phyloP scores from a whole-genome alignment of 768 basidiomycete species.

The Daedaleopsis sinensis region DNA sequence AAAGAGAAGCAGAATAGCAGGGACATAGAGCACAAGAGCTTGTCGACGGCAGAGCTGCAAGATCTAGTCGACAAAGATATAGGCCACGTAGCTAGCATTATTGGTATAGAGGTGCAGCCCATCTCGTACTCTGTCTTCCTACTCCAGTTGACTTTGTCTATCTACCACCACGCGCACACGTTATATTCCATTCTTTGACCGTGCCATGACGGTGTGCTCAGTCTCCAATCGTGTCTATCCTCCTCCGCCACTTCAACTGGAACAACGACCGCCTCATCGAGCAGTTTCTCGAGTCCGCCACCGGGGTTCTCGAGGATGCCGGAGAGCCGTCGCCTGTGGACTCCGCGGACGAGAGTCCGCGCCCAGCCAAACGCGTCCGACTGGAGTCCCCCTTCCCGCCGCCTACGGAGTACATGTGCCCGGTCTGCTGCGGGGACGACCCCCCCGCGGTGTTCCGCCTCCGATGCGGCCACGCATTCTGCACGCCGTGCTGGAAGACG shows the following conservation, averaged over 20 bases:
- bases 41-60: conserved; percentile 28
- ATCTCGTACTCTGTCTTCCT: conserved; percentile 8
- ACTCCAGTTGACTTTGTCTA: conserved; percentile 7
- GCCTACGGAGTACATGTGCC: conserved; percentile 71
- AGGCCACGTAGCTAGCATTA: conserved; percentile 29
- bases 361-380: conserved; percentile 30
- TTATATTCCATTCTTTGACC: too few species aligned
- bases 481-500: conserved; percentile 80
- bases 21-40: conserved; percentile 24
- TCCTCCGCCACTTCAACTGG: conserved; percentile 88
- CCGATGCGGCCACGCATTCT: conserved; percentile 84
- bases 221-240: conserved; percentile 71
- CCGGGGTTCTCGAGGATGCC: conserved; percentile 52
- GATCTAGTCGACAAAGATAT: conserved; percentile 28
- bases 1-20: conserved; percentile 30
- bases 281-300: conserved; percentile 91
- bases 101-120: conserved; percentile 33
- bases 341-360: conserved; percentile 14
- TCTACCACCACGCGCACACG: too few species aligned
- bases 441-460: conserved; percentile 64
- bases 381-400: conserved; percentile 28
- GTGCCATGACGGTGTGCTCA: conserved; percentile 31
- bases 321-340: conserved; percentile 39
- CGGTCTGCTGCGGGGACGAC: conserved; percentile 81
- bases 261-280: conserved; percentile 96